Evolutionary conservation across 164 flowering plant species (phyloP).

Genomic region (Umbilicus rupestris): DNA sequence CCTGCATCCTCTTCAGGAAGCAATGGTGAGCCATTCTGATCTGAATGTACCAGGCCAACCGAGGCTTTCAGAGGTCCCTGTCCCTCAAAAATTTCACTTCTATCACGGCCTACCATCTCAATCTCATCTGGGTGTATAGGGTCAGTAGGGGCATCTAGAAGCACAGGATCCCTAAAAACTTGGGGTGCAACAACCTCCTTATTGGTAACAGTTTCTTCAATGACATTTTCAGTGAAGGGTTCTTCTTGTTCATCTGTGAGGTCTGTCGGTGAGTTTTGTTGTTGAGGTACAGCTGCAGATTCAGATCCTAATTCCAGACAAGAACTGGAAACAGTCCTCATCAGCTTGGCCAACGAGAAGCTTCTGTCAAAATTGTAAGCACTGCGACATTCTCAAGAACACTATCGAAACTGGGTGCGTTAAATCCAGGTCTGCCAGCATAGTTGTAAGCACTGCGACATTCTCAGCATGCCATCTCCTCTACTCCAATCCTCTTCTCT

Average conservation of each 20-base stretch:
- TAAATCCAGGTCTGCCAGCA: constrained; percentile 28
- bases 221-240: constrained; percentile 8
- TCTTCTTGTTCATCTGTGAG: constrained; percentile 10
- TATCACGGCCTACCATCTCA: neutral
- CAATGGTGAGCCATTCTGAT: constrained; percentile 38
- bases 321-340: constrained; percentile 47
- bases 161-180: constrained; percentile 8
- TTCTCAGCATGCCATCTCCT: constrained; percentile 8
- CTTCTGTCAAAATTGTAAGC: constrained; percentile 32
- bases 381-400: constrained; percentile 31
- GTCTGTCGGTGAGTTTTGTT: constrained; percentile 15
- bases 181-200: constrained; percentile 11
- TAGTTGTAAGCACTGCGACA: too few species aligned
- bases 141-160: constrained; percentile 4
- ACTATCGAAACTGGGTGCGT: constrained; percentile 36
- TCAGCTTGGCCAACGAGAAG: constrained; percentile 35
- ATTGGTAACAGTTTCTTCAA: constrained; percentile 8
- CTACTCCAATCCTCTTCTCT: constrained; percentile 9
- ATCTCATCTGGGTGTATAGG: neutral
- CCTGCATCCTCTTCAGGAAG: constrained; percentile 79
- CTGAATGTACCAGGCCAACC: neutral
- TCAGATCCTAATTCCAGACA: constrained; percentile 38
- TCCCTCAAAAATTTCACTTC: neutral
- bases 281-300: constrained; percentile 23
- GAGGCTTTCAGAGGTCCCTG: constrained; percentile 1